Evolutionary conservation across 2,329 filamentous ascomycete species (phyloP), one percentile per base, ranked within the genome.

Genomic region (Trichoderma breve): DNA sequence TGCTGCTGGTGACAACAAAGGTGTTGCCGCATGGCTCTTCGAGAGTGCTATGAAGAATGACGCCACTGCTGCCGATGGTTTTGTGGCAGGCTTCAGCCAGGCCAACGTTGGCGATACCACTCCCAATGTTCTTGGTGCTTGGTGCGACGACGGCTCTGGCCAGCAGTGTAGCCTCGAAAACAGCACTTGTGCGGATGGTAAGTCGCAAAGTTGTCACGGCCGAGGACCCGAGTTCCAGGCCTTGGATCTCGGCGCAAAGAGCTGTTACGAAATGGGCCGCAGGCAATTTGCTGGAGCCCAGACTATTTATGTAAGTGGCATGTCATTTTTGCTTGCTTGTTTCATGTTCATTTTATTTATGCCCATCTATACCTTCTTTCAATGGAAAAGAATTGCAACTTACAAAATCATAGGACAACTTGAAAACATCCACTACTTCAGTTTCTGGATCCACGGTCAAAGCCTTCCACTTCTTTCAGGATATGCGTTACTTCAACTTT

Each of bases 1-100:
- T 15, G 89, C 96, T 65, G 91, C 94, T 3, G 95, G 93, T n/a
- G 95, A 98, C 81, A 98, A 98, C 84, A 98, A 98, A 83, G 95
- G 95, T 14, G 93, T 97, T 7, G 95, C 95, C 2, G 93, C 95
- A 0, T 92, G 92, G 78, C 84, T 97, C 14, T 91, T 98, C 68
- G 95, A 98, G 79, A 88, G 92, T 75, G 90, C 88, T 66, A 86
- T 92, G 63, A 79, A 83, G 3, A 81, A 80, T n/a, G 85, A 89
- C 21, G 78, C 84, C 2, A 85, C 83, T 21, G 89, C 90, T 39
- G 86, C 88, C 0, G 84, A 89, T 2, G 88, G 86, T 11, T 97
- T 97, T 76, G 93, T 98, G 1, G 94, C 95, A 3, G 95, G 94
- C 5, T 98, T 98, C 80, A 96, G 93, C 1, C 95, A 98, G 80